Evolutionary conservation across 441 rosid genomes (phyloP), one percentile per base, ranked within the genome.

Genomic region (Jatropha podagrica): DNA sequence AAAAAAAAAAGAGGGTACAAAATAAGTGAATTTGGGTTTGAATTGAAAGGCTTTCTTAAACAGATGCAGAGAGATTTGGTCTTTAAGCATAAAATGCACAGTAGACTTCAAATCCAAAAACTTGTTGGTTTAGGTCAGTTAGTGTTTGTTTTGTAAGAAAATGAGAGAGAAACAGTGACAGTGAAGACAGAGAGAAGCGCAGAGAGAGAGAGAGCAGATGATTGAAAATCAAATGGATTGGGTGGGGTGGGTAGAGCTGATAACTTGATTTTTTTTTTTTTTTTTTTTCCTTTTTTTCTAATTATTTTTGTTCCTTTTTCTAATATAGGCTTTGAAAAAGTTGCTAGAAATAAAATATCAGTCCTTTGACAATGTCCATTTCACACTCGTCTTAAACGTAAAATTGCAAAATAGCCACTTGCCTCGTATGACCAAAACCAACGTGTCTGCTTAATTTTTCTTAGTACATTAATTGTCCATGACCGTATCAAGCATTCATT

Each of bases 171-270:
- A 15, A 72, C 85, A 80, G 88, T 77, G 76, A 77, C 85, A 77
- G 80, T 80, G 76, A 75, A 63, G 80, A 73, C 26, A 71, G 83
- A 65, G 63, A 71, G 27, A 54, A 23, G 27, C 27, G 69, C 10
- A 4, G 18, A 9, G 23, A 32, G 13, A 64, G 62, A 32, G 40
- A 44, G 3, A 14, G 2, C 60, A 38, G 73, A 59, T 65, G 64
- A 32, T 32, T 76, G 65, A 71, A 74, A 76, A 88, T 82, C 83
- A 82, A 85, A 80, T 79, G 76, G 84, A 81, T 81, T 83, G 86
- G 88, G 90, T 83, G 82, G 80, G 76, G 79, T 75, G 76, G 85
- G 85, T 88, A 86, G 82, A 85, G 86, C 78, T 69, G 73, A 44
- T 42, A 59, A 83, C 86, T 82, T 68, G 20, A 26, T 51, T 41